These are phyloP conservation scores for Oenanthe javanica DNA, from an alignment of 140 eudicot genomes.

Conservation along the genomic window DNA sequence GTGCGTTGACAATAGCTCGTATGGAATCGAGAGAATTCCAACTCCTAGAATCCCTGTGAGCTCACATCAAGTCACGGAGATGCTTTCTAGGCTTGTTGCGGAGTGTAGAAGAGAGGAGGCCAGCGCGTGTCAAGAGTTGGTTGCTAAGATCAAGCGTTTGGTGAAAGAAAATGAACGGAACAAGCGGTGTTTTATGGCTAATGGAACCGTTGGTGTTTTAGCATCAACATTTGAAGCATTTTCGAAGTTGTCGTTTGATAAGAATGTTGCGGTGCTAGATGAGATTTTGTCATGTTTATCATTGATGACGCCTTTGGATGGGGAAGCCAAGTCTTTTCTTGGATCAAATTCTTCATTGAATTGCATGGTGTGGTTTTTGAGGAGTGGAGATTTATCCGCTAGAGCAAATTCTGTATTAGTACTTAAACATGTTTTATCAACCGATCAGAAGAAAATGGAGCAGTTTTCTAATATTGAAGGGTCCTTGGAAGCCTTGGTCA, in stretches of 20 bases:
- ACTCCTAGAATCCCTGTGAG: slow-evolving; percentile 49
- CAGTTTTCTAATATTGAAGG: slow-evolving; percentile 38
- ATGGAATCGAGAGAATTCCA: slow-evolving; percentile 59
- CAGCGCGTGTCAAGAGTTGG: slow-evolving; percentile 35
- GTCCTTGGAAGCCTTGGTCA: slow-evolving; percentile 41
- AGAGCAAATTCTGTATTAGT: slow-evolving; percentile 41
- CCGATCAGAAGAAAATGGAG: slow-evolving; percentile 22
- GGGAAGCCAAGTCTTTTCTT: slow-evolving; percentile 28
- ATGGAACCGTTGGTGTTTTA: slow-evolving; percentile 32
- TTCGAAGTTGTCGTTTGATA: slow-evolving; percentile 20
- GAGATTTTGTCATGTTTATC: slow-evolving; percentile 37
- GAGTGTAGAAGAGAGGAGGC: slow-evolving; percentile 17
- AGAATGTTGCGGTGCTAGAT: slow-evolving; percentile 30
- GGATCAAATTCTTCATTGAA: slow-evolving; percentile 34
- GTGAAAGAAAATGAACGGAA: slow-evolving; percentile 53
- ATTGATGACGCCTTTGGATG: slow-evolving; percentile 36
- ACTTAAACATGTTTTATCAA: slow-evolving; percentile 37
- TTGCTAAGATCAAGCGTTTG: slow-evolving; percentile 28
- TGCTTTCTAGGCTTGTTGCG: slow-evolving; percentile 31
- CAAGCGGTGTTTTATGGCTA: slow-evolving; percentile 35
- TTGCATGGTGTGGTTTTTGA: slow-evolving; percentile 33
- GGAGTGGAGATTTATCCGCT: slow-evolving; percentile 37
- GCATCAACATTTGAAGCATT: slow-evolving; percentile 35
- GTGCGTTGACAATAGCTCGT: slow-evolving; percentile 50
- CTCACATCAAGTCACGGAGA: slow-evolving; percentile 38